phyloP scores from a whole-genome alignment of 176 grass and related monocot genomes.

The Avena atlantica region DNA sequence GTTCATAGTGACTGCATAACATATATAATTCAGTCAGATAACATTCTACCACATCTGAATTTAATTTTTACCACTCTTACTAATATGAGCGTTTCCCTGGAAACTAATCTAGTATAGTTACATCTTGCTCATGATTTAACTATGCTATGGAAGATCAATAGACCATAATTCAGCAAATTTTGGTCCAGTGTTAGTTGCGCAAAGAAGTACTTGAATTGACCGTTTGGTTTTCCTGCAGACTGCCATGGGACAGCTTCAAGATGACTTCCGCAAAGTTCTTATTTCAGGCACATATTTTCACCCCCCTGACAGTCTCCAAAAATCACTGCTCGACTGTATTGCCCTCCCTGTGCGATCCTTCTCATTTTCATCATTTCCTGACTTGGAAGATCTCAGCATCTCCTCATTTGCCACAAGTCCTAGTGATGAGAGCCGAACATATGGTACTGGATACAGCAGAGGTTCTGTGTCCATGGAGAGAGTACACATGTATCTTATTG shows the following conservation, averaged over 20 bases:
- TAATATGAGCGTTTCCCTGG: background rate
- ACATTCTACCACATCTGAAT: background rate
- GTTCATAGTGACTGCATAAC: background rate
- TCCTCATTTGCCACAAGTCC: conserved; percentile 9
- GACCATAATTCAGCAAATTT: background rate
- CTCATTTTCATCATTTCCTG: conserved; percentile 21
- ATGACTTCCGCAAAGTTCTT: conserved; percentile 21
- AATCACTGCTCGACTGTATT: background rate
- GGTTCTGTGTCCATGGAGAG: background rate
- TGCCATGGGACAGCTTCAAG: conserved; percentile 14
- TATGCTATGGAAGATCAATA: background rate
- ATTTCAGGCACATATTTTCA: conserved; percentile 5
- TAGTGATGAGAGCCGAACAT: background rate
- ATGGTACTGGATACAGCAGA: conserved; percentile 1
- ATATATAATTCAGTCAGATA: background rate
- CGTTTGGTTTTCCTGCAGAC: background rate
- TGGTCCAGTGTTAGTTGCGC: background rate
- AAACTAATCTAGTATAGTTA: background rate
- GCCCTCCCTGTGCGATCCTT: background rate
- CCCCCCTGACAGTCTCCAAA: background rate
- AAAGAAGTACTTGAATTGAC: background rate
- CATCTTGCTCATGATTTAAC: background rate
- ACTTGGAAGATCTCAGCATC: conserved; percentile 6
- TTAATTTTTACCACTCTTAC: background rate
- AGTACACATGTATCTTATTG: conserved; percentile 38